Percentiles rank a stretch among this genome's conserved stretches.
These are phyloP conservation scores for Fraxinus anomala DNA, from an alignment of 257 asterid genomes.

Conservation along the genomic window DNA sequence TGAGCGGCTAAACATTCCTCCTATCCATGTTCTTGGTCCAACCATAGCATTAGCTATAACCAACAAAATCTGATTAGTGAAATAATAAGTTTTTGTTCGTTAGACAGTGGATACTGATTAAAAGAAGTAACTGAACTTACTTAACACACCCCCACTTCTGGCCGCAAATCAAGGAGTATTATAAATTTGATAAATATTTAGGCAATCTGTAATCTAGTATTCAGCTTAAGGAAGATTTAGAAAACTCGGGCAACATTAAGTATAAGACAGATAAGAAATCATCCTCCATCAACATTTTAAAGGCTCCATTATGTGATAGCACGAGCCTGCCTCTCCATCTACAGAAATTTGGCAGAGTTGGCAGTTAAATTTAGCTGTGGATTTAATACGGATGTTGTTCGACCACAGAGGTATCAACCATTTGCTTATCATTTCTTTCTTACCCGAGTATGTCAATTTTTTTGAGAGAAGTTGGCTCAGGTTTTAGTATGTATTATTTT, in stretches of 20 bases:
- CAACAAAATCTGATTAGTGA: conserved; percentile 16
- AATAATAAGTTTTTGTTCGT: background rate
- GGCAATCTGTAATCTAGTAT: background rate
- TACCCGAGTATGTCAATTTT: background rate
- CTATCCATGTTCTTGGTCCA: conserved; percentile 95
- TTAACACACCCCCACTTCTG: background rate
- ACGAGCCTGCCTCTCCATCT: background rate
- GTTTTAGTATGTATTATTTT: background rate
- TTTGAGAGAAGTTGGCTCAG: background rate
- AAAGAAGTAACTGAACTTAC: conserved; percentile 4
- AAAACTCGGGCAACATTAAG: background rate
- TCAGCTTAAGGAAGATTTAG: background rate
- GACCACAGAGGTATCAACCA: background rate
- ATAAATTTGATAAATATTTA: background rate
- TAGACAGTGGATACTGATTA: background rate
- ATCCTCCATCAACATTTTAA: background rate
- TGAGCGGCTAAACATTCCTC: conserved; percentile 75
- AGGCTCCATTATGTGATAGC: background rate
- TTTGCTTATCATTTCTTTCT: background rate
- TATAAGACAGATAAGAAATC: background rate
- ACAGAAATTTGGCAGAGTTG: background rate
- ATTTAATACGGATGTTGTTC: too few relatives aligned
- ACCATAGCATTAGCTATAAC: conserved; percentile 96
- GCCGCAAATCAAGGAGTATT: background rate
- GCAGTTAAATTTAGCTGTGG: background rate